Evolutionary conservation across 2,329 filamentous ascomycete species (phyloP).

Genomic region (Pseudophaeomoniella oleicola): DNA sequence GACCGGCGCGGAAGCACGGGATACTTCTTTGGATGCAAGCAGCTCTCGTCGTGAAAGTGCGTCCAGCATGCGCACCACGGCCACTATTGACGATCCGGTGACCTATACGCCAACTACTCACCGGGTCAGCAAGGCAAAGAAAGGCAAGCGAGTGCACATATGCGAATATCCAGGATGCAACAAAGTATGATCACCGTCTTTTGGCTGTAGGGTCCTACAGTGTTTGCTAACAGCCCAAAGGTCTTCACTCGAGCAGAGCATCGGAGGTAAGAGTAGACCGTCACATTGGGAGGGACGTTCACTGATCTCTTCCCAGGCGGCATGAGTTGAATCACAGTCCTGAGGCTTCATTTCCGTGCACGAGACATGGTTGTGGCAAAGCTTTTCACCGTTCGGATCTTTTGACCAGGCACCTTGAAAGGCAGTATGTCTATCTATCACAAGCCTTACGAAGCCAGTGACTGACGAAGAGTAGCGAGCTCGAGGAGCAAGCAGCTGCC

Average conservation of each 20-base stretch:
- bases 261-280: constrained; percentile 14
- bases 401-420: constrained; percentile 32
- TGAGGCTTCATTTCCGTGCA: constrained; percentile 28
- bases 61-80: constrained; percentile 13
- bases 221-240: constrained; percentile 15
- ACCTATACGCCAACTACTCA: constrained; percentile 34
- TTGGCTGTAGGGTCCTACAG: too few species aligned
- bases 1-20: neutral
- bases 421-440: constrained; percentile 25
- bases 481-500: constrained; percentile 1
- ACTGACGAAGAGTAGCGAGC: constrained; percentile 3
- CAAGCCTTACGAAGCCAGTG: neutral
- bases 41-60: constrained; percentile 11
- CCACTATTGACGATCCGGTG: constrained; percentile 16
- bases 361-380: constrained; percentile 28
- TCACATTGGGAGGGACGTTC: too few species aligned
- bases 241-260: constrained; percentile 37
- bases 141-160: constrained; percentile 34
- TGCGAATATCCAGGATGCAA: constrained; percentile 32
- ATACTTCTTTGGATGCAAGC: constrained; percentile 1
- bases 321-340: constrained; percentile 37
- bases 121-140: constrained; percentile 37
- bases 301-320: constrained; percentile 18
- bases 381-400: constrained; percentile 33
- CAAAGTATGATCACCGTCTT: constrained; percentile 22